Conservation (phyloP, 176 grass and related monocot species). For the Raddia guianensis region DNA sequence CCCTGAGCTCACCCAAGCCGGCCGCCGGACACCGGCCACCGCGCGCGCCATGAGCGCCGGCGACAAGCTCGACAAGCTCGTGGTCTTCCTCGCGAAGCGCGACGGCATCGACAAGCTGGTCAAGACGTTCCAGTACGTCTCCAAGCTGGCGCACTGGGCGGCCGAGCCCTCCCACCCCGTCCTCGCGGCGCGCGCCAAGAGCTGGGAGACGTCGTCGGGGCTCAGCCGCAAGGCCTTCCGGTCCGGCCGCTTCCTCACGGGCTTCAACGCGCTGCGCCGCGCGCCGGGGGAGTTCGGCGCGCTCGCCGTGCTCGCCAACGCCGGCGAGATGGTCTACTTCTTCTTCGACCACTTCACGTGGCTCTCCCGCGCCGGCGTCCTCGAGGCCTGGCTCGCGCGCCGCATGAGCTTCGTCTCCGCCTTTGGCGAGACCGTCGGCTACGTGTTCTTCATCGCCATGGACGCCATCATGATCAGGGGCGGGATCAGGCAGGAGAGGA, state of each 20-base stretch:
- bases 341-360: slow-evolving; percentile 99
- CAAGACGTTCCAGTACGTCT: slow-evolving; percentile 99
- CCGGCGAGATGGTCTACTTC: slow-evolving; percentile 99
- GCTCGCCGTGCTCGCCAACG: slow-evolving; percentile 85
- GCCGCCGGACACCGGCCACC: too few species aligned
- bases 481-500: slow-evolving; percentile 56
- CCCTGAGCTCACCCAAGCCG: background rate
- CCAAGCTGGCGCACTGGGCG: slow-evolving; percentile 86
- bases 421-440: slow-evolving; percentile 82
- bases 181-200: slow-evolving; percentile 73
- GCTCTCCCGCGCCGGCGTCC: slow-evolving; percentile 64
- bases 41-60: slow-evolving; percentile 53
- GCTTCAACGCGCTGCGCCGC: slow-evolving; percentile 76
- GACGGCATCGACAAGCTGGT: slow-evolving; percentile 99
- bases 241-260: slow-evolving; percentile 75
- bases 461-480: slow-evolving; percentile 80
- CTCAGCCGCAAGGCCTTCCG: slow-evolving; percentile 98
- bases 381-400: slow-evolving; percentile 57
- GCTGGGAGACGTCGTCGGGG: slow-evolving; percentile 88
- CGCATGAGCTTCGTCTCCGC: slow-evolving; percentile 73
- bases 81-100: slow-evolving; percentile 96
- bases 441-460: slow-evolving; percentile 88
- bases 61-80: slow-evolving; percentile 93
- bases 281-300: slow-evolving; percentile 49
- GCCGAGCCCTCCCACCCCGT: slow-evolving; percentile 51